phyloP scores from a whole-genome alignment of 306 rosid genomes.

The Lithocarpus polystachyus region DNA sequence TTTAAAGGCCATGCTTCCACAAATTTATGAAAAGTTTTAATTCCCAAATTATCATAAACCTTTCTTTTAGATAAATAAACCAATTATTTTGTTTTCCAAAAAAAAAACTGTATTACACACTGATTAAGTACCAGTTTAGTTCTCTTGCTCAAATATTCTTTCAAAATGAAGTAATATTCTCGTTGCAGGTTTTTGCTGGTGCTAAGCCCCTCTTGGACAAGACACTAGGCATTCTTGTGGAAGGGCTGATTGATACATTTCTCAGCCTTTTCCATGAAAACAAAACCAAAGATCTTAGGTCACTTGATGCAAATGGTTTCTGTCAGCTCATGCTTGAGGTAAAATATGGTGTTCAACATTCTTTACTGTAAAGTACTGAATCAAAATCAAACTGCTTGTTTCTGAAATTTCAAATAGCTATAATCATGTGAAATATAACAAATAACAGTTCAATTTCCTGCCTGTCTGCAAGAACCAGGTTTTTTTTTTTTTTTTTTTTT shows the following conservation, averaged over 20 bases:
- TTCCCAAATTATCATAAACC: too few relatives aligned
- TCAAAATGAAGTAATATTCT: slow-evolving; percentile 14
- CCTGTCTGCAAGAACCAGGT: background rate
- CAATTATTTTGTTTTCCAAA: too few relatives aligned
- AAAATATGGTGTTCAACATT: slow-evolving; percentile 20
- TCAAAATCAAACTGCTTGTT: background rate
- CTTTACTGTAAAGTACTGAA: background rate
- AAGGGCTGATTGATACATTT: slow-evolving; percentile 94
- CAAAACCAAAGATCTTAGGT: slow-evolving; percentile 60
- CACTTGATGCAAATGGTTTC: slow-evolving; percentile 83
- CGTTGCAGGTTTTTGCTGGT: slow-evolving; percentile 83
- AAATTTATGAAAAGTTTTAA: background rate
- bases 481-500: too few relatives aligned
- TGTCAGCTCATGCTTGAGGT: slow-evolving; percentile 99
- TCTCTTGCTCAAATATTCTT: slow-evolving; percentile 14
- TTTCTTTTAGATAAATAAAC: too few relatives aligned
- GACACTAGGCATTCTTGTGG: slow-evolving; percentile 96
- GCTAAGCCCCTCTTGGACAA: slow-evolving; percentile 90
- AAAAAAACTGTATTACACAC: background rate
- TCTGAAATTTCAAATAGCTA: slow-evolving; percentile 4
- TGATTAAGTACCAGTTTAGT: slow-evolving; percentile 1
- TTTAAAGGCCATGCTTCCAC: background rate
- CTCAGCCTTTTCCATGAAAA: slow-evolving; percentile 88
- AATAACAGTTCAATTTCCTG: background rate
- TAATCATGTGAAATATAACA: background rate